Base-by-base conservation (phyloP, 164 flowering plant species). In the Vitis labrusca region DNA sequence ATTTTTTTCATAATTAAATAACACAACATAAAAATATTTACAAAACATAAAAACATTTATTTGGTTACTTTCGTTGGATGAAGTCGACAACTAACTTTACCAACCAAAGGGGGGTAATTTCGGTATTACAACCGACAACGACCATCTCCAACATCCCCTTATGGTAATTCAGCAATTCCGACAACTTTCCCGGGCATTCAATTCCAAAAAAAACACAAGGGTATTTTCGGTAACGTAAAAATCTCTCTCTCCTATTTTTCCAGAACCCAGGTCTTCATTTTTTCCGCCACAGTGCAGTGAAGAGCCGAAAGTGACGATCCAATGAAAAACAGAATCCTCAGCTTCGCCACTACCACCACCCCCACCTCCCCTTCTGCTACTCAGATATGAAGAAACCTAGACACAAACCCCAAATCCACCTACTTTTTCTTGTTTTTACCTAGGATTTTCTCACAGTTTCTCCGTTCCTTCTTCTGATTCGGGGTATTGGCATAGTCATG, bases 301-400 rank as follows among this genome's bases (percentile, higher is more conserved):
- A 44, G 68, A 72, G 74, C 75, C 69, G 79, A 77, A 74, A 77
- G 80, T 60, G 72, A 77, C 71, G 72, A 70, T 63, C 74, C 80
- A 78, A 73, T 77, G 73, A 68, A 51, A 48, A 11, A 9, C 54
- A 49, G 10, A 55, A 62, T 62, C 53, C 30, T 3, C 47, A 59
- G 63, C 1, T 11, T 12, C 13, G 44, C 8, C 14, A 64, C 56
- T 51, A 8, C 54, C 19, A 37, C 44, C 7, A 37, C 7, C 44
- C 7, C 44, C 7, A 37, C 44, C 44, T 37, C 44, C 44, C 7
- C 44, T 37, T 37, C 44, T 37, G 44, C 5, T 37, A 6, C 6
- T 37, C 44, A 6, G 44, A 37, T 37, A 37, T 37, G 44, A 37
- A 3, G 44, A 37, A 37, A 37, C 44, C 44, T 37, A 37, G 7